These are phyloP conservation scores for Fusarium multiceps DNA, from an alignment of 2,329 filamentous ascomycete species.

Conservation along the genomic window DNA sequence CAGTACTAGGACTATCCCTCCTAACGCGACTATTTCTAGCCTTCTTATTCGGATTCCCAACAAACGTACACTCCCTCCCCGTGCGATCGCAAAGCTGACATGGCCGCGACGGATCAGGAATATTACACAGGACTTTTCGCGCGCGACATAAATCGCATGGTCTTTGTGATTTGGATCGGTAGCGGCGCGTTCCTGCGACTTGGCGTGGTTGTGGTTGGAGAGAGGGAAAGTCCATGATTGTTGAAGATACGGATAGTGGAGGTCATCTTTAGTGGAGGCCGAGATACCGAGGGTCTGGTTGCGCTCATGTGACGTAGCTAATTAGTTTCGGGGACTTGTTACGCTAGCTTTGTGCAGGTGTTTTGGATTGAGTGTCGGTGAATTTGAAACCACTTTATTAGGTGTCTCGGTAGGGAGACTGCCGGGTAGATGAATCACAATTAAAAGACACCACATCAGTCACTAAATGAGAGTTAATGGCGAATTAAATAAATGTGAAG, in stretches of 20 bases:
- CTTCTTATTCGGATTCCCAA: constrained; percentile 36
- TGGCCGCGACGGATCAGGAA: constrained; percentile 41
- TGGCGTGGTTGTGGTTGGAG: background rate
- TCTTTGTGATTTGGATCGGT: constrained; percentile 5
- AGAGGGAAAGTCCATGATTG: background rate
- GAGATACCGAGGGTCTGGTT: background rate
- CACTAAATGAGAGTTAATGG: rapidly evolving
- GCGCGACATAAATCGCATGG: constrained; percentile 7
- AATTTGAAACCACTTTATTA: background rate
- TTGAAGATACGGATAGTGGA: background rate
- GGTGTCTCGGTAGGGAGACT: background rate
- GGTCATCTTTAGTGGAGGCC: background rate
- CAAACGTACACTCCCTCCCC: constrained; percentile 41
- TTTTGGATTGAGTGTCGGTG: background rate
- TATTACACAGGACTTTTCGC: constrained; percentile 45
- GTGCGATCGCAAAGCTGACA: constrained; percentile 43
- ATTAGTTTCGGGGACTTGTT: background rate
- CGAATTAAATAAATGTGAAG: background rate
- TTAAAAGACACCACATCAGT: background rate
- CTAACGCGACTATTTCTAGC: background rate
- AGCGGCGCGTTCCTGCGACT: constrained; percentile 2
- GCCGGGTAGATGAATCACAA: background rate
- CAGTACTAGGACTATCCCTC: background rate
- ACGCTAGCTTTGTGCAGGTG: background rate
- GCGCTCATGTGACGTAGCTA: constrained; percentile 16